Base-by-base conservation (phyloP, 352 stramenopile species). In the Phytophthora pisi region DNA sequence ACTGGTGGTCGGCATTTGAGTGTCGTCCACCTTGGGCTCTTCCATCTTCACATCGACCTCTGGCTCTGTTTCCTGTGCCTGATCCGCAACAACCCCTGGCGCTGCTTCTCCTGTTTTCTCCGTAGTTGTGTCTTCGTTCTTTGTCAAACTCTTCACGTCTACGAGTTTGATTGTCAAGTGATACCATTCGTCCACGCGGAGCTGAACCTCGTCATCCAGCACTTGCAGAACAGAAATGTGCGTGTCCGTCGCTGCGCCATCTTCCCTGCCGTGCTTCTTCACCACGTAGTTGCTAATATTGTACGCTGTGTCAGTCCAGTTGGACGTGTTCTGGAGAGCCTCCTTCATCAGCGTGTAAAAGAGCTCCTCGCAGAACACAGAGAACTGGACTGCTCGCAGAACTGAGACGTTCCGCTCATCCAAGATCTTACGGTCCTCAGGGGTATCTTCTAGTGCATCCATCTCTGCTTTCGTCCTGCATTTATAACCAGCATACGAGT, bases 281-380 rank as follows among this genome's bases (percentile, higher is more conserved):
- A 78, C 57, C 24, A 67, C 47, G 51, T 90, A 87, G 57, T 88
- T 90, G 63, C 78, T 79, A 50, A 86, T 77, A 62, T 75, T 91
- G 58, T 90, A 87, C 2, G 81, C 81, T 16, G 74, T 86, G 58
- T 91, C 80, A 30, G 73, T 90, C 86, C 86, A 94, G 55, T 80
- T 90, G 5, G 73, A 78, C 3, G 82, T 76, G 26, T 74, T 84
- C 52, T 84, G 82, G 46, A 95, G 66, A 10, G 86, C 86, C 53
- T 95, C 88, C 56, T 90, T 81, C 88, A 96, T 94, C 30, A 93
- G 46, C 7, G 75, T 91, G 62, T 93, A 82, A 64, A 96, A 96
- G 0, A 92, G 65, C 63, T 96, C 88, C 75, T 95, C 86, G 40
- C 85, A 95, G 52, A 94, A 96, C 1, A 96, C 82, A 2, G 88